Base-by-base conservation (phyloP, 768 basidiomycete species). In the Ephemerocybe angulata region DNA sequence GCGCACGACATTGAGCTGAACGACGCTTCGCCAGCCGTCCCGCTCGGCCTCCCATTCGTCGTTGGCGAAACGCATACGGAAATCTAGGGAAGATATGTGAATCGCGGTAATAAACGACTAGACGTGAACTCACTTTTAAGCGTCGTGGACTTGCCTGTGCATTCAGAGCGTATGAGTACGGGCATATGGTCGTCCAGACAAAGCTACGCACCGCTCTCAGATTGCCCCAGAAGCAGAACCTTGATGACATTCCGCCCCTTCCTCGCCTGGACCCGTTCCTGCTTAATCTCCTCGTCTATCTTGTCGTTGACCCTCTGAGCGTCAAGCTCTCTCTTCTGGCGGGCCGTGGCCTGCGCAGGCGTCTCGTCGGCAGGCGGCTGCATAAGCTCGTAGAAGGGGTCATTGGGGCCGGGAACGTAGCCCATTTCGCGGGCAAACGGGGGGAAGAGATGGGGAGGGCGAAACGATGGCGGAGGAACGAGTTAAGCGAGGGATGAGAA, bases 1-100 rank as follows among this genome's bases (percentile, higher is more conserved):
- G 49, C 81, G 84, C 33, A 91, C 82, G 60, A 92, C 78, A 67
- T 92, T 92, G 52, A 92, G 83, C 58, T 89, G 88, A 12, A 92
- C 81, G 54, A 91, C 85, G 0, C 84, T 75, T 21, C 86, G 81
- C 90, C 90, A 92, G 41, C 86, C 84, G 19, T 77, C 71, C 22
- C 88, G 84, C 62, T 92, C 89, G 44, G 73, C 72, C 50, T 75
- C 74, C 86, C 87, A 90, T 56, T 82, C 82, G 1, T 76, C 72
- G 27, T 70, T 73, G 5, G 84, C 81, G 65, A 83, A 89, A 37
- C 78, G 77, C 76, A 90, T 82, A 55, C 86, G 86, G 61, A 90
- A 88, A 68, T 88, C 88, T 90, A 42, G 29, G 38, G 10, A 35
- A 35, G 35, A 58, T 44, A 19, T 51, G 7, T 21, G 1, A 41